Evolutionary conservation across 106 monocot genomes (phyloP), one percentile per base, ranked within the genome.

Genomic region (Allium sativum): DNA sequence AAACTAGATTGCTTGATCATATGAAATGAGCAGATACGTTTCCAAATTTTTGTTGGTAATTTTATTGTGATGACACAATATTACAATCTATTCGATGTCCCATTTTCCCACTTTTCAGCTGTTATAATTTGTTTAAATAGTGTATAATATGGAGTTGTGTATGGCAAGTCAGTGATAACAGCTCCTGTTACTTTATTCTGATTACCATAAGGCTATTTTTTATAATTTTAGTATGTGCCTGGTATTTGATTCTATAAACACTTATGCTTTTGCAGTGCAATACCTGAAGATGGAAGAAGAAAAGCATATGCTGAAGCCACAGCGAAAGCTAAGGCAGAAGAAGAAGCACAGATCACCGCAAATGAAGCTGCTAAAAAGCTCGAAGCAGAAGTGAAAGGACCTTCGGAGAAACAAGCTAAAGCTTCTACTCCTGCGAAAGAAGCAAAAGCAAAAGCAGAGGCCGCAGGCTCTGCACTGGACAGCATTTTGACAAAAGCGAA

Each of bases 241-340:
- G 53, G 15, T 53, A 14, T 7, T 53, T 31, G 18, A 53, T n/a
- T 53, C 31, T 5, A 56, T 10, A 21, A 21, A 4, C 0, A 15
- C 1, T 41, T 61, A 18, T 47, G 13, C 1, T 11, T 7, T 21
- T 19, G 10, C 72, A 94, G 96, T 44, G 71, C 82, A 44, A 91
- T 98, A 57, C 90, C 91, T 12, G 78, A 88, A 65, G 96, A 98
- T 62, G 87, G 82, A 42, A 82, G 96, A 72, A 84, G 87, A 65
- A 79, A 82, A 72, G 87, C 76, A 9, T 88, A 88, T 68, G 65
- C 72, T 46, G 91, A 91, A 68, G 70, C 77, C 0, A 1, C 71
- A 6, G 87, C 81, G 17, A 88, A 82, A 65, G 84, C 80, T 31
- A 81, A 79, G 68, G 89, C 74, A n/a, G 84, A 77, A 48, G 87